Base-by-base conservation (phyloP, 2,329 filamentous ascomycete species). In the Stachybotrys chartarum region DNA sequence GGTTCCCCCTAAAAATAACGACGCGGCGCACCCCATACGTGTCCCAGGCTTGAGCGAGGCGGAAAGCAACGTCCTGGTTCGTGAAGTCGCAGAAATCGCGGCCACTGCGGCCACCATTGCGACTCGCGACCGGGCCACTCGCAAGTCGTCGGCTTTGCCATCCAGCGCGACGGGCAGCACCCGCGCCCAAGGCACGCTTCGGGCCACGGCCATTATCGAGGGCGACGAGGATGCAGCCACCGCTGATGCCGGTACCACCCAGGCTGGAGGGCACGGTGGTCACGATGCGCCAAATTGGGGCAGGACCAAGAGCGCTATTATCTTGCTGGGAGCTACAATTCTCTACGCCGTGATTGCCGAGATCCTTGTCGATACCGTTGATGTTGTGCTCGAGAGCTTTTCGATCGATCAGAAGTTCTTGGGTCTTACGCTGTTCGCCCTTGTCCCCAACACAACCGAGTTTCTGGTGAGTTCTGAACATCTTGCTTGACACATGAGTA, bases 251-350 rank as follows among this genome's bases (percentile, higher is more conserved):
- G 65, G 66, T 39, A 65, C 67, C 7, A 70, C 66, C 0, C 73
- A 73, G 46, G 64, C 61, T n/a, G 67, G 66, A 45, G 66, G 63
- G 47, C 65, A 72, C 14, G 79, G 80, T 53, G 90, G 89, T 50
- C 95, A 99, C 65, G 94, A 99, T 71, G 94, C 94, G n/a, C 94
- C 94, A 5, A 99, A 99, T 69, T 99, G 94, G 94, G 90, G 93
- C 64, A 86, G 91, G 58, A 83, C 81, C 54, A 97, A 97, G 81
- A 96, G 91, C 77, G 82, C 91, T 2, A 78, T 97, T 50, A 93
- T 99, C 56, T 78, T 99, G 12, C 84, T 97, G 61, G 87, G 84
- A 1, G 93, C 95, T 3, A 99, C 94, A 0, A 66, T 97, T 14
- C 80, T 96, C 12, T 99, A 99, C 69, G 94, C 95, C n/a, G 77